A percentile compares a stretch with the other conserved stretches of the same genome.
Conservation (phyloP, 2,329 filamentous ascomycete genomes). For the Trichoderma lentiforme region DNA sequence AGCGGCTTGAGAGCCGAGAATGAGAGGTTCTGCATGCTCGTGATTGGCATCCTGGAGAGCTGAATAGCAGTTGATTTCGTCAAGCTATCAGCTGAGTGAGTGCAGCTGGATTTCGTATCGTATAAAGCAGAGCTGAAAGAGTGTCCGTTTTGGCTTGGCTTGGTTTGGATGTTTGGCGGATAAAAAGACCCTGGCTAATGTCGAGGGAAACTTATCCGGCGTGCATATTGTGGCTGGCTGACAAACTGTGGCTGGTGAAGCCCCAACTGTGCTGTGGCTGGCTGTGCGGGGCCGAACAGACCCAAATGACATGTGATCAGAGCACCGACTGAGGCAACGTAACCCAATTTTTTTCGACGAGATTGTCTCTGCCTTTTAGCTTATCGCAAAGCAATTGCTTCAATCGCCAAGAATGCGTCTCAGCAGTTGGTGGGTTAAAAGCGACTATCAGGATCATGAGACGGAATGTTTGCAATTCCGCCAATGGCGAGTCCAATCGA, state of each 20-base stretch:
- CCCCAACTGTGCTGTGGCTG: background rate
- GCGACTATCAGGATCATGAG: background rate
- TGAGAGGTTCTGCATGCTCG: background rate
- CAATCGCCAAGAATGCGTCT: background rate
- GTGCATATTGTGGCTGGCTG: background rate
- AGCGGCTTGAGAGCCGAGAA: background rate
- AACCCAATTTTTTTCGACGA: background rate
- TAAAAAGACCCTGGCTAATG: background rate
- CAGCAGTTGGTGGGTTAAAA: background rate
- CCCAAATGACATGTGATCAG: background rate
- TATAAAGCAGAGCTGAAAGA: background rate
- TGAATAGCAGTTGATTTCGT: background rate
- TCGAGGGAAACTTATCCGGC: background rate
- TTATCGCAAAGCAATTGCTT: background rate
- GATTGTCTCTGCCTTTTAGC: slow-evolving; percentile 7
- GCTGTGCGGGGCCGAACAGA: background rate
- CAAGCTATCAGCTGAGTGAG: background rate
- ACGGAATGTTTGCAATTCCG: slow-evolving; percentile 3
- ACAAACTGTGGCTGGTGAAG: background rate
- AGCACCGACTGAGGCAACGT: background rate
- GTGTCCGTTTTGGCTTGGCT: background rate
- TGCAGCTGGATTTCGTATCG: background rate
- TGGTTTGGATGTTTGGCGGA: background rate
- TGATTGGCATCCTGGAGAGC: background rate
- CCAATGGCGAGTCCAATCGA: background rate